Evolutionary conservation across 2,329 filamentous ascomycete species (phyloP), one percentile per base, ranked within the genome.

Genomic region (Cytospora piceae): DNA sequence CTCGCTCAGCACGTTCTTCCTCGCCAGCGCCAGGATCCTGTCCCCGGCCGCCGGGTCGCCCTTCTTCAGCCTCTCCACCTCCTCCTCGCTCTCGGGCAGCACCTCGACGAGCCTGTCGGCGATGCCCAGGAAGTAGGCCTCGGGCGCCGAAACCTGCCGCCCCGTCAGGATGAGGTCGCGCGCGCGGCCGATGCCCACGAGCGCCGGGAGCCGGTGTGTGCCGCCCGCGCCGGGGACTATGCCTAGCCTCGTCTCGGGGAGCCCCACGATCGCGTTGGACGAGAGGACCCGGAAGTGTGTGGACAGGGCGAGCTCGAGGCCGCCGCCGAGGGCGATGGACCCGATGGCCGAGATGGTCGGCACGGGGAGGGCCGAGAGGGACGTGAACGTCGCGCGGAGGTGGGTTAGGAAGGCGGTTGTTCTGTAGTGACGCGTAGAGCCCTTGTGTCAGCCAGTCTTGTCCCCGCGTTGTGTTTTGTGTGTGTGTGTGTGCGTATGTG

Each of bases 171-270:
- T 90, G 72, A 98, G 80, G 77, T 99, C 94, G 59, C 94, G 85
- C n/a, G 95, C 95, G 63, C 93, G 88, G 31, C 85, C 82, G 29
- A 90, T 80, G 6, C 95, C 95, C 70, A 99, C 90, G 24, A 99
- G 79, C 11, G 84, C 85, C 1, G 93, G 93, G 0, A 99, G 87
- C 12, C 95, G 89, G 77, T 93, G 92, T 0, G 94, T 98, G 67
- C 94, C 95, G 53, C 95, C 95, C 2, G 94, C 95, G 66, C 95
- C 95, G 3, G 95, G 95, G 70, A 99, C 91, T 75, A 99, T 99
- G 64, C 91, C 95, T 2, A 99, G 85, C 2, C 94, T 85, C 1
- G 95, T 98, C 77, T 99, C 95, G 1, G 95, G 95, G 6, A 98
- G 86, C 0, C 88, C 94, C 63, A 99, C 87, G 29, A 83, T 81